Base-by-base conservation (phyloP, 2,329 filamentous ascomycete species). In the Fusarium fujikuroi region DNA sequence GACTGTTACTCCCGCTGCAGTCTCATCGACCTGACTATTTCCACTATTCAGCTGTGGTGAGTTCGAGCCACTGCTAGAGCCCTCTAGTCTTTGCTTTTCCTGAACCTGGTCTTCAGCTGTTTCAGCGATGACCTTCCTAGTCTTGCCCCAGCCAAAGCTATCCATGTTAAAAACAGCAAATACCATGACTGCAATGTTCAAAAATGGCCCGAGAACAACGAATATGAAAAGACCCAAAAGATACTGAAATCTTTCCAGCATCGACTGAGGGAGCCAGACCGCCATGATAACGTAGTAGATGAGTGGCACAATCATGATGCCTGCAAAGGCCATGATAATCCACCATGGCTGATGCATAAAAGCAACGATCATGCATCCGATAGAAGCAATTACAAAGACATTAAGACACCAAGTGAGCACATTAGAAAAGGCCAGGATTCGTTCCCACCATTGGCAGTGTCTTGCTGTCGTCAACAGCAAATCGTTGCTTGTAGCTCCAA, bases 81-180 rank as follows among this genome's bases (percentile, higher is more conserved):
- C 47, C 32, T 47, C 44, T 9, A 49, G 23, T 4, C 5, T 40
- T 23, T 64, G 30, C 34, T 67, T 67, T 53, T 73, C 72, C 12
- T 56, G 49, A 10, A 64, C 25, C 14, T 44, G 57, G 23, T 66
- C 66, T 14, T 59, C 47, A 9, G 58, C n/a, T 9, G 44, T 54
- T 34, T 75, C 69, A 28, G 54, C 25, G 15, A 77, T 49, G 10
- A 77, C 69, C 37, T 76, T 64, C 5, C 76, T 70, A 7, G 76
- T 78, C 70, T 78, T 78, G 9, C 76, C 76, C 76, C 76, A 78
- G 7, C 76, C 76, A 58, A 78, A 77, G 52, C 70, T 77, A 54
- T 77, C 76, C 75, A 78, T 77, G 50, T 76, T 77, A 36, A 73
- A 62, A 15, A 77, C 76, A 15, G 76, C 76, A 66, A 77, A 77